Base-by-base conservation (phyloP, 2,329 filamentous ascomycete genomes). In the Eutypa lata region DNA sequence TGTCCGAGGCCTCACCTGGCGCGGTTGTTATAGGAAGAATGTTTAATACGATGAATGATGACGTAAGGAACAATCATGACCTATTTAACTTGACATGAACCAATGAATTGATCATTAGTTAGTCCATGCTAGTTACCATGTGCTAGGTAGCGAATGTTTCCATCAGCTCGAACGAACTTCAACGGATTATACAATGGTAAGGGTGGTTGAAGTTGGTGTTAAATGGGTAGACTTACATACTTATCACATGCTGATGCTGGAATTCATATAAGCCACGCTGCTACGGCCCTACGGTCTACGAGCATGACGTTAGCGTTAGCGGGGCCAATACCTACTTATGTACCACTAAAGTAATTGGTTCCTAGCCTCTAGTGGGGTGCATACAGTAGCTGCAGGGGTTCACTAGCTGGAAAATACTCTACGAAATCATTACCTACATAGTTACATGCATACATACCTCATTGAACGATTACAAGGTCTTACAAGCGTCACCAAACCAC, bases 241-340 rank as follows among this genome's bases (percentile, higher is more conserved):
- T 48, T 48, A 52, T 57, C 52, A 57, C 52, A 54, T 57, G 18
- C 18, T 18, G 7, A 26, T 24, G 43, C 24, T 21, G 21, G 2
- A 14, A 26, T 45, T 31, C 26, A 31, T 10, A 5, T 31, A 31
- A 31, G n/a, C n/a, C n/a, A n/a, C n/a, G n/a, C n/a, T n/a, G n/a
- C n/a, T n/a, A n/a, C n/a, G n/a, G n/a, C n/a, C n/a, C n/a, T n/a
- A n/a, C n/a, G n/a, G n/a, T n/a, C n/a, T n/a, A n/a, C n/a, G n/a
- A n/a, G n/a, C n/a, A n/a, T n/a, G n/a, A n/a, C n/a, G n/a, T n/a
- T n/a, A n/a, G n/a, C n/a, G n/a, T n/a, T n/a, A n/a, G n/a, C n/a
- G n/a, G n/a, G n/a, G n/a, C n/a, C n/a, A n/a, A n/a, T n/a, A n/a
- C n/a, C n/a, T n/a, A n/a, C n/a, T n/a, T n/a, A n/a, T n/a, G n/a